Evolutionary conservation across 345 rosid species (phyloP), one percentile per base, ranked within the genome.

Genomic region (Gynandropsis gynandra): DNA sequence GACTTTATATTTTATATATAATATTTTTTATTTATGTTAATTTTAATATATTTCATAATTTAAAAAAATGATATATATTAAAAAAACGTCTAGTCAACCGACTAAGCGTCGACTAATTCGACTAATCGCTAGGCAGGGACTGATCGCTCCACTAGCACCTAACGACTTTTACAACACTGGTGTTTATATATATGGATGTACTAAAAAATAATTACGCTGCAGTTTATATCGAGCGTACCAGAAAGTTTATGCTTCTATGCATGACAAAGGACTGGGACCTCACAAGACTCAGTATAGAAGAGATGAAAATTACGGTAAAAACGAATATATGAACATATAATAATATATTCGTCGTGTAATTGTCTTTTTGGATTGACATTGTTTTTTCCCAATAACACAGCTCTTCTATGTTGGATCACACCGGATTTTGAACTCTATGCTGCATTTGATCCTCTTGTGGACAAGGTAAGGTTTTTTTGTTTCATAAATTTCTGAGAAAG

Each of bases 281-380:
- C 99, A 93, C 78, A 88, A 83, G 75, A 93, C 99, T 52, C 99
- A 85, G 72, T 93, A 85, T 66, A 78, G 94, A 79, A 74, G 97
- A 80, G 97, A 93, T 69, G 97, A 83, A 58, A 78, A 78, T 45
- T 85, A 77, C 42, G 87, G 99, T 93, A 73, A 67, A 50, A 51
- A 41, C 7, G 16, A 27, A n/a, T n/a, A 36, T 47, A 3, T 33
- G 10, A 9, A 29, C 34, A 41, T 16, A 0, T 57, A 8, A 13
- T 32, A n/a, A n/a, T n/a, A n/a, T n/a, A 4, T 7, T 9, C 1
- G 19, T 21, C 4, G 13, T 58, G 19, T 10, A 3, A 5, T 24
- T 24, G 29, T 24, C 4, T 2, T 24, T 2, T 2, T 24, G 5
- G 58, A 59, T 54, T 59, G 39, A 66, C 36, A 49, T 24, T 1